A percentile compares a stretch with the other conserved stretches of the same genome.
Evolutionary conservation across 1,139 yeast species (phyloP).

Genomic region (Maudiozyma humilis): DNA sequence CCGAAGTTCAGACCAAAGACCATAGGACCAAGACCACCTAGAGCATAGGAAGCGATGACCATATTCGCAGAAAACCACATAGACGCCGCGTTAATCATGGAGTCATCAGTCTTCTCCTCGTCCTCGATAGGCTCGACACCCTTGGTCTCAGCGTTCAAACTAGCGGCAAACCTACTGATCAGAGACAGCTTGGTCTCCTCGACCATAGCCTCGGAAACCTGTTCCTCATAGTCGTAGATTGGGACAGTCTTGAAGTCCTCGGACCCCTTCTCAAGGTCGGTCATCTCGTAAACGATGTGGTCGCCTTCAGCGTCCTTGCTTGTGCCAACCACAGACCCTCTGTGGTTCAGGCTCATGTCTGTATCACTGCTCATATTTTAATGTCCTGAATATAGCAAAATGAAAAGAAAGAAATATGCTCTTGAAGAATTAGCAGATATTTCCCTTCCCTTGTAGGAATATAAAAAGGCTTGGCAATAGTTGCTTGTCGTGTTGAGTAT

Average conservation of each 20-base stretch:
- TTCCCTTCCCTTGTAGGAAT: neutral
- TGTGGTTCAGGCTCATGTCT: conserved; percentile 8
- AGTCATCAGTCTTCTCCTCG: conserved; percentile 41
- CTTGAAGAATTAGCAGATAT: too few species aligned
- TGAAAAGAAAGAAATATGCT: neutral
- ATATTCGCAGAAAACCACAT: conserved; percentile 91
- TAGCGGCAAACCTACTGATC: conserved; percentile 32
- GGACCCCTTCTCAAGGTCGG: conserved; percentile 7
- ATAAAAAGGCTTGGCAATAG: neutral
- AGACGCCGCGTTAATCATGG: conserved; percentile 61
- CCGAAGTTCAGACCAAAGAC: conserved; percentile 48
- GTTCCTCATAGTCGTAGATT: conserved; percentile 6
- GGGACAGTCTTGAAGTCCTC: conserved; percentile 8
- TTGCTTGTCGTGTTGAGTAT: neutral
- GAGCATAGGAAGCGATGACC: conserved; percentile 74
- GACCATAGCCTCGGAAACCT: conserved; percentile 6
- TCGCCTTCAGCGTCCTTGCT: conserved; percentile 5
- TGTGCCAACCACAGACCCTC: conserved; percentile 9
- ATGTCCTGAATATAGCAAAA: neutral
- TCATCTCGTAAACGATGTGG: conserved; percentile 6
- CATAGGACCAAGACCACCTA: conserved; percentile 68
- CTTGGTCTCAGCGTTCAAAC: conserved; percentile 38
- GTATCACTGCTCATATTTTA: conserved; percentile 1
- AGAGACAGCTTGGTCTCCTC: conserved; percentile 9
- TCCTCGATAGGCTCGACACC: conserved; percentile 42